Evolutionary conservation across 306 rosid species (phyloP), one percentile per base, ranked within the genome.

Genomic region (Citrullus mucosospermus): DNA sequence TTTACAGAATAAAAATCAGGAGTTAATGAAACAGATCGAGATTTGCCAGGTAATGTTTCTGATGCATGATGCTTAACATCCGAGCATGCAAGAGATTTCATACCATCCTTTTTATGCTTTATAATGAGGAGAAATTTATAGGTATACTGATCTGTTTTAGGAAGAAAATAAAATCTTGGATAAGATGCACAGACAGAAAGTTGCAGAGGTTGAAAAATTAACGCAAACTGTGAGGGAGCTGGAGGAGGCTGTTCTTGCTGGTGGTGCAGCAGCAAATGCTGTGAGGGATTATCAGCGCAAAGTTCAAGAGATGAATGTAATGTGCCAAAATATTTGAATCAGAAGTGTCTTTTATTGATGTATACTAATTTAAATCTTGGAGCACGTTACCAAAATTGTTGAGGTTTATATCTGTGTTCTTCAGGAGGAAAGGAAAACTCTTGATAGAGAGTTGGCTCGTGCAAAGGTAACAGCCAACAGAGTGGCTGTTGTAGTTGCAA

Each of bases 241-340:
- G 80, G 99, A 96, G 87, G 99, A 96, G 92, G 98, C 99, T 78
- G 98, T 96, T 84, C 99, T 96, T 88, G 97, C 97, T 53, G 98
- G 99, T 30, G 99, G 99, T 62, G 98, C 99, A 34, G 99, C 99
- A n/a, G 99, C 99, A 30, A 96, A 96, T 88, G 99, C 96, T 79
- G 99, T 96, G 89, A 91, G 99, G 84, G 99, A 96, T 86, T 96
- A 96, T 85, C 98, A 92, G 85, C 91, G 99, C 84, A 92, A 96
- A 88, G 87, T 96, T 83, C 99, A 96, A 85, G 99, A 96, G 87
- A 92, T 96, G 99, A 96, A 96, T 89, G 99, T 96, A 92, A 86
- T 11, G 22, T 79, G 69, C 83, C 63, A 44, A 60, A 41, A 63
- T 78, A 25, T 80, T 66, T 44, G 61, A 78, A 60, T 75, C 65